Percentiles rank a stretch among this genome's conserved stretches.
phyloP scores from a whole-genome alignment of 1,284 basidiomycete species.

The Athelia sp. region DNA sequence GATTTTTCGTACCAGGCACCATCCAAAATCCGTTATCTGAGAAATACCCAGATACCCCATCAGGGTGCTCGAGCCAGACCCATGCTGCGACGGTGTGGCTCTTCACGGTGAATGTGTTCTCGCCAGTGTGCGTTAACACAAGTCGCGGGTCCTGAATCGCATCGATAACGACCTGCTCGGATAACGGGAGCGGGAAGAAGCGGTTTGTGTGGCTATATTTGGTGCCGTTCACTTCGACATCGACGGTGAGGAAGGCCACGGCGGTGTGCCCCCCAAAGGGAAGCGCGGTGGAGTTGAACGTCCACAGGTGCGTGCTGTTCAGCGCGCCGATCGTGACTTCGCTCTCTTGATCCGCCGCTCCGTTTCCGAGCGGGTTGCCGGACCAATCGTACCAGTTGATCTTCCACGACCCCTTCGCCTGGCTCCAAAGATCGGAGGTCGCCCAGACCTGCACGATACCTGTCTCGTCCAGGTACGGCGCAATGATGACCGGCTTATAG shows the following conservation, averaged over 20 bases:
- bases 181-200: slow-evolving; percentile 32
- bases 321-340: slow-evolving; percentile 29
- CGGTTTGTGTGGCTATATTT: slow-evolving; percentile 8
- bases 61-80: slow-evolving; percentile 37
- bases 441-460: slow-evolving; percentile 21
- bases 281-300: slow-evolving; percentile 3
- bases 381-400: slow-evolving; percentile 36
- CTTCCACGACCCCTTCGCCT: slow-evolving; percentile 28
- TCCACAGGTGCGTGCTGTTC: slow-evolving; percentile 26
- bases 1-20: slow-evolving; percentile 22
- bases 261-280: not conserved
- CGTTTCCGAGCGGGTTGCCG: slow-evolving; percentile 26
- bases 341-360: slow-evolving; percentile 20
- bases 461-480: slow-evolving; percentile 30
- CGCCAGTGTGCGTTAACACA: slow-evolving; percentile 12
- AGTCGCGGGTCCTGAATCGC: slow-evolving; percentile 31
- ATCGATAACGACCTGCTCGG: slow-evolving; percentile 15
- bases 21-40: slow-evolving; percentile 36
- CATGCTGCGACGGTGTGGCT: slow-evolving; percentile 32
- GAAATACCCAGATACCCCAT: slow-evolving; percentile 34
- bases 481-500: slow-evolving; percentile 32
- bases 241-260: not conserved
- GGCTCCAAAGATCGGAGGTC: slow-evolving; percentile 32
- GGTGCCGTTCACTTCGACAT: not conserved
- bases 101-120: slow-evolving; percentile 31